Base-by-base conservation (phyloP, 176 grass and related monocot genomes). In the Rhynchospora tenuis region DNA sequence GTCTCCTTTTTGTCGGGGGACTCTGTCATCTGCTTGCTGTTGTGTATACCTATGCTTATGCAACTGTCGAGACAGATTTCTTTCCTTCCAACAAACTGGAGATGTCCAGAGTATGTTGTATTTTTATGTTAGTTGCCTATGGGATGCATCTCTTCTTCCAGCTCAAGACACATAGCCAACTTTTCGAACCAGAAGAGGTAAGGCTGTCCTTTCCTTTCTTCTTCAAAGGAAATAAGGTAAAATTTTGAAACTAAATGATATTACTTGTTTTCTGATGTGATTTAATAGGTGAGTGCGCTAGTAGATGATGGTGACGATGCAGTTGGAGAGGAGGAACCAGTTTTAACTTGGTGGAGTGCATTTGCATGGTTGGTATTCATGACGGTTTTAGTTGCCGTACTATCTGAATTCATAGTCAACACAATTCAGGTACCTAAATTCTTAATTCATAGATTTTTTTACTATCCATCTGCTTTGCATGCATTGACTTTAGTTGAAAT, bases 61-160 rank as follows among this genome's bases (percentile, higher is more conserved):
- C 45, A 52, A 33, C 89, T 19, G 79, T 83, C 0, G 83, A 87
- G 83, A 20, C 88, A 1, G 69, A 85, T 10, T 70, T 64, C 46
- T 57, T 84, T 16, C 77, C 58, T 46, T 57, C 91, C 31, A 59
- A 79, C 20, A 78, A 70, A 23, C 86, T 99, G 64, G 83, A 90
- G 2, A 86, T 99, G 86, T 99, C 96, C 11, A 91, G 96, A 28
- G 80, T 89, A 23, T 93, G 91, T 88, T 90, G 96, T 85, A 79
- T 95, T 59, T 55, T 93, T 84, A 95, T 99, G 96, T 91, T 99
- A 23, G 46, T 91, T 10, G 89, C 91, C 59, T 99, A 99, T 67
- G 88, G 87, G 13, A 88, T 88, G 10, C 94, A 95, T 84, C 93
- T 99, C 59, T 93, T 99, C 73, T 99, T 99, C 88, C 96, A 99